Conservation (phyloP, 352 stramenopile species). For the Globisporangium abappressorium region DNA sequence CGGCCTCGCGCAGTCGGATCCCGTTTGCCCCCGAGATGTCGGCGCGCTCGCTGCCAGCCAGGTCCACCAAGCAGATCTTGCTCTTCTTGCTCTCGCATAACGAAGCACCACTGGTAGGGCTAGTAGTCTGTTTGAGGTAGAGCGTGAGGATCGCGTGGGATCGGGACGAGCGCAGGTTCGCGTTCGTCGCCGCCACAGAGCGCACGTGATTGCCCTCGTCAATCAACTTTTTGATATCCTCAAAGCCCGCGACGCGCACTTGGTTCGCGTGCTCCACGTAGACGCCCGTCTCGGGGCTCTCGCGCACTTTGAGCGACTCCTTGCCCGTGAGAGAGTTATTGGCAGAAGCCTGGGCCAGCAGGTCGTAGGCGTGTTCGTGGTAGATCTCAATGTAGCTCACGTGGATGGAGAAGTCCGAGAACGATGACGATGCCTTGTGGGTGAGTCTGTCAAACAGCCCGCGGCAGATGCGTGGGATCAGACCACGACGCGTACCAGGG, state of each 20-base stretch:
- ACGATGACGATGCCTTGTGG: conserved; percentile 17
- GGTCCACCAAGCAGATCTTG: conserved; percentile 74
- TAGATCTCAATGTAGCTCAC: conserved; percentile 86
- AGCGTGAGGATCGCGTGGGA: conserved; percentile 71
- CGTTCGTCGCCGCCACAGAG: conserved; percentile 45
- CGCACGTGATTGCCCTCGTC: conserved; percentile 61
- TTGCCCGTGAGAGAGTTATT: conserved; percentile 18
- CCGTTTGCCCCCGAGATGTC: conserved; percentile 50
- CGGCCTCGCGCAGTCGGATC: conserved; percentile 59
- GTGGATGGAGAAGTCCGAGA: conserved; percentile 31
- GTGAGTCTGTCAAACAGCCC: conserved; percentile 54
- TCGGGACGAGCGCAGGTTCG: conserved; percentile 44
- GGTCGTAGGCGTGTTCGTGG: conserved; percentile 71
- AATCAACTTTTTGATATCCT: conserved; percentile 53
- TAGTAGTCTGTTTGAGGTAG: conserved; percentile 39
- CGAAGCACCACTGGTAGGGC: not conserved
- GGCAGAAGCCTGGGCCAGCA: conserved; percentile 31
- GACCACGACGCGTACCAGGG: conserved; percentile 21
- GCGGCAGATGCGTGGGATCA: conserved; percentile 64
- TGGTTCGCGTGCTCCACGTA: conserved; percentile 62
- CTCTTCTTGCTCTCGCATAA: conserved; percentile 29
- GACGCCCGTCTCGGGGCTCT: conserved; percentile 65
- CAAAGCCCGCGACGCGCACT: conserved; percentile 42
- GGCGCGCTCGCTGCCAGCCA: conserved; percentile 63
- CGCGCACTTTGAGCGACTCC: conserved; percentile 65